Evolutionary conservation across 177 flowering plant species (phyloP), one percentile per base, ranked within the genome.

Genomic region (Vitis hybrid): DNA sequence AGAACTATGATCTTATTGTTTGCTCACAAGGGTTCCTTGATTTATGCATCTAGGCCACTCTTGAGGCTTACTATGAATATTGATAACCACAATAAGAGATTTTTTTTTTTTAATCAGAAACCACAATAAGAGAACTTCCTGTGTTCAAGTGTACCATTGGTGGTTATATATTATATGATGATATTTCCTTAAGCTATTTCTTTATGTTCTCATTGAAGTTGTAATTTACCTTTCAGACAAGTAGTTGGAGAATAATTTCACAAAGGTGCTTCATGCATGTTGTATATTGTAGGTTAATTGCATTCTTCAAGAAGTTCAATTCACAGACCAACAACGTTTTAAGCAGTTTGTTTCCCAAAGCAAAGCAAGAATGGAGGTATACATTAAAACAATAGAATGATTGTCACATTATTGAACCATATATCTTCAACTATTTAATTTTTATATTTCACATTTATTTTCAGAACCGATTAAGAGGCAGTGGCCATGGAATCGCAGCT

Each of bases 281-380:
- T 66, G 18, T 40, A 64, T 32, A 10, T 73, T 74, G 66, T 75
- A 95, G 99, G 75, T 95, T 16, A 95, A 91, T 66, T 61, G 87
- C 66, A 75, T 96, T 67, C 89, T 96, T 70, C 99, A 91, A 82
- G 98, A 96, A 71, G 99, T 96, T 66, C 97, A 91, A 56, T 88
- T 96, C 75, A 91, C 94, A 6, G 97, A 96, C 76, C 97, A 89
- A 66, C 94, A 91, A 60, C 90, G 99, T 6, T 96, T 96, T 75
- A 96, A 88, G 87, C 99, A 94, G 82, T 96, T 96, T 85, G 98
- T 96, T 64, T 91, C 87, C 70, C 99, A 96, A 75, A 96, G 99
- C 85, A 94, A 83, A 91, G 91, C 98, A 65, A 86, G 97, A 81
- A 89, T 96, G 98, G 99, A 96, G 99, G 99, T 96, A 89, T 10